Conservation (phyloP, 2,329 filamentous ascomycete species). For the Ophiocordyceps robertsii region DNA sequence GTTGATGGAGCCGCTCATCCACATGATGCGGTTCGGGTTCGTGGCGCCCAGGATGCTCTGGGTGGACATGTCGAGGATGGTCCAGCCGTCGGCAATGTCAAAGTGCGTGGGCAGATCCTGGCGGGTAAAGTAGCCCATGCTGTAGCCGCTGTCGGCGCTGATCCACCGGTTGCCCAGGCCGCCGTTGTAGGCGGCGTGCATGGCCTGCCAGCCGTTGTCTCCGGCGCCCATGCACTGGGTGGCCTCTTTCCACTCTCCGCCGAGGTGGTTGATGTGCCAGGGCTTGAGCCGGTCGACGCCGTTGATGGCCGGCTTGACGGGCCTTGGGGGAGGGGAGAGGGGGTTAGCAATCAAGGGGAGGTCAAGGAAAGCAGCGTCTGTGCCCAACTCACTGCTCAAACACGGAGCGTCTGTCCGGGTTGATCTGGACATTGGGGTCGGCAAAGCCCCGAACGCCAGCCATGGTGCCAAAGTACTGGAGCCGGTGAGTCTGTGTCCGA, state of each 20-base stretch:
- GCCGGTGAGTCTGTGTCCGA: background rate
- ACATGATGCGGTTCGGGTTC: constrained; percentile 30
- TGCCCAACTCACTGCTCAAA: constrained; percentile 31
- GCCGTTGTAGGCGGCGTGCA: constrained; percentile 35
- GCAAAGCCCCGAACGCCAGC: constrained; percentile 39
- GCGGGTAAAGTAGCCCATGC: constrained; percentile 34
- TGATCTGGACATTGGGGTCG: constrained; percentile 20
- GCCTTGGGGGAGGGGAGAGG: too few species aligned
- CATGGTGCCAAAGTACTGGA: constrained; percentile 40
- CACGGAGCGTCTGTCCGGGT: constrained; percentile 23
- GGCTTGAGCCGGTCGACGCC: constrained; percentile 33
- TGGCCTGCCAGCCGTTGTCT: constrained; percentile 34
- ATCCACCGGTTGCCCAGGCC: constrained; percentile 38
- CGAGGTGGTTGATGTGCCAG: constrained; percentile 35
- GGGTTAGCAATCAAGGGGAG: too few species aligned
- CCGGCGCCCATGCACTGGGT: constrained; percentile 39
- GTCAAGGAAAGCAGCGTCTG: too few species aligned
- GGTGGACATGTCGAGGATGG: constrained; percentile 12
- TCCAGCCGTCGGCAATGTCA: constrained; percentile 40
- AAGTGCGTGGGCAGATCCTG: constrained; percentile 39
- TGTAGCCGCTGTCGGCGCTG: constrained; percentile 7
- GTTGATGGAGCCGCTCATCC: constrained; percentile 30
- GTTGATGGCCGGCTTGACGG: constrained; percentile 18
- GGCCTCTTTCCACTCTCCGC: constrained; percentile 28
- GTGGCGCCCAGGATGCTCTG: constrained; percentile 16